phyloP scores from a whole-genome alignment of 768 basidiomycete genomes.

The Royoungia palumana region DNA sequence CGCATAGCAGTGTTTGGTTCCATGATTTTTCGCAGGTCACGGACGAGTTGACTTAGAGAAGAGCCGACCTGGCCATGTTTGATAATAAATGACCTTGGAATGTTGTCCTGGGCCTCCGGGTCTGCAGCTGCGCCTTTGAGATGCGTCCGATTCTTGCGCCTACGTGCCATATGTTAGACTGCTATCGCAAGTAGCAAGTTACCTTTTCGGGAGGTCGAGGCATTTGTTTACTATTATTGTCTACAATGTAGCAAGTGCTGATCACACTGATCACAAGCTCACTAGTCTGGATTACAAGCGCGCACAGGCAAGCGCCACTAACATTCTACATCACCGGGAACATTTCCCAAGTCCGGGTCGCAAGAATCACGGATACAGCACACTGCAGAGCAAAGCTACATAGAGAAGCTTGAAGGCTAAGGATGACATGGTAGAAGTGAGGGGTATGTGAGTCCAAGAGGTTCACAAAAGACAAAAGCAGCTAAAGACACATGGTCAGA shows the following conservation, averaged over 20 bases:
- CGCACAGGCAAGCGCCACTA: constrained; percentile 2
- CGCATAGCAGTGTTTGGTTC: constrained; percentile 96
- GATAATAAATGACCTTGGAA: constrained; percentile 93
- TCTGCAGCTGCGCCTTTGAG: constrained; percentile 53
- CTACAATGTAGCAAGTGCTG: not conserved
- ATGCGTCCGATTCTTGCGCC: constrained; percentile 80
- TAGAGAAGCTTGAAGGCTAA: constrained; percentile 2
- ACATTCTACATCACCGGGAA: constrained; percentile 11
- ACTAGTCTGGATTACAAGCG: constrained; percentile 11
- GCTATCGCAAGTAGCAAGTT: constrained; percentile 9
- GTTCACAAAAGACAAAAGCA: not conserved
- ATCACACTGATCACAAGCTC: no score
- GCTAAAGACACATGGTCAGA: constrained; percentile 3
- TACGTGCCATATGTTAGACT: constrained; percentile 49
- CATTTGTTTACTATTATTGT: constrained; percentile 28
- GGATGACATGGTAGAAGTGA: not conserved
- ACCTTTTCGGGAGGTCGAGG: constrained; percentile 18
- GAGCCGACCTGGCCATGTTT: constrained; percentile 92
- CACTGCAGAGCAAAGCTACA: constrained; percentile 31
- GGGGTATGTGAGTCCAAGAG: not conserved
- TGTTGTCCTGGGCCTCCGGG: constrained; percentile 33
- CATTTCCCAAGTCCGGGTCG: constrained; percentile 4
- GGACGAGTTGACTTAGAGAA: constrained; percentile 83
- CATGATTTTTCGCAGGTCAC: constrained; percentile 93
- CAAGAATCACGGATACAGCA: constrained; percentile 28